Evolutionary conservation across 176 grass and related monocot species (phyloP).

Genomic region (Cenchrus purpureus): DNA sequence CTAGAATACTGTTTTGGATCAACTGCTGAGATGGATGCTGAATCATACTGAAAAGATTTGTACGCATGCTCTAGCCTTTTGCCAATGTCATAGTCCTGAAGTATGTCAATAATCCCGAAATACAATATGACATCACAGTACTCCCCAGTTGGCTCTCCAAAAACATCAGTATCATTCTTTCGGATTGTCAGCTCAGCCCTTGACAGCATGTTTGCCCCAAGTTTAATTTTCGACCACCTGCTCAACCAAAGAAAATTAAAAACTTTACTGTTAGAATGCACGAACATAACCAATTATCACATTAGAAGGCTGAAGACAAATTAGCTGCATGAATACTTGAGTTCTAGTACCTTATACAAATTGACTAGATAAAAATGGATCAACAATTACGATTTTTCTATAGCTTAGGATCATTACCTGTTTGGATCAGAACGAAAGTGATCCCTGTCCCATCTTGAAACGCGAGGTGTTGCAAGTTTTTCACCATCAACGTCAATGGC

Average conservation of each 20-base stretch:
- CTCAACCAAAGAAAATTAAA: slow-evolving; percentile 33
- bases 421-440: slow-evolving; percentile 81
- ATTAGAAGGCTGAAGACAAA: slow-evolving; percentile 25
- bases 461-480: slow-evolving; percentile 56
- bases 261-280: background rate
- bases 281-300: slow-evolving; percentile 12
- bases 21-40: slow-evolving; percentile 86
- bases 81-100: slow-evolving; percentile 91
- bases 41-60: slow-evolving; percentile 81
- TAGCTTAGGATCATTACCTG: slow-evolving; percentile 60
- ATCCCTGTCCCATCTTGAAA: slow-evolving; percentile 81
- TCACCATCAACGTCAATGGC: slow-evolving; percentile 62
- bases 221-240: slow-evolving; percentile 73
- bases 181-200: slow-evolving; percentile 68
- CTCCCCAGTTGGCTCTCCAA: slow-evolving; percentile 75
- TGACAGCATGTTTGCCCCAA: slow-evolving; percentile 78
- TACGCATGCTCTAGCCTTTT: slow-evolving; percentile 90
- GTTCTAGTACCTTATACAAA: slow-evolving; percentile 19
- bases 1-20: slow-evolving; percentile 86
- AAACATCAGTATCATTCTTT: slow-evolving; percentile 58
- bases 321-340: slow-evolving; percentile 1
- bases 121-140: slow-evolving; percentile 81
- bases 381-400: slow-evolving; percentile 20
- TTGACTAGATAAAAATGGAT: background rate
- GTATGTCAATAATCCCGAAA: slow-evolving; percentile 95